phyloP scores from a whole-genome alignment of 352 stramenopile species.

The Phytophthora idaei region DNA sequence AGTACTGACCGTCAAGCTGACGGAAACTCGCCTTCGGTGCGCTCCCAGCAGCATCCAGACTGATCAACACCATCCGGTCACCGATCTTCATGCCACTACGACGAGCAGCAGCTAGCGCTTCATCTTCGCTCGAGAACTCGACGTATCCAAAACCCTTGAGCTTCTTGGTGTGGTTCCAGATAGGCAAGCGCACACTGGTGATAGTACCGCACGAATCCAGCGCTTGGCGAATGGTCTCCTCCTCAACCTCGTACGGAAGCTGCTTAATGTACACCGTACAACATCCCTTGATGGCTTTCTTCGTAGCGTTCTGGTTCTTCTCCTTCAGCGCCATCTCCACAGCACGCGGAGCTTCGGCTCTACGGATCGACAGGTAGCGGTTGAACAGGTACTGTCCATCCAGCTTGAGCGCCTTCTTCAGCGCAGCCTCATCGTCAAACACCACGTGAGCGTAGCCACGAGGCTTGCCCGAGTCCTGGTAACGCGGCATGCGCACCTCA shows the following conservation, averaged over 20 bases:
- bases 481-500: constrained; percentile 93
- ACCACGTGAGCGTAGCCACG: constrained; percentile 94
- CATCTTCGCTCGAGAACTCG: constrained; percentile 84
- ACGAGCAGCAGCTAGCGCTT: constrained; percentile 68
- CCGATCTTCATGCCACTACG: constrained; percentile 88
- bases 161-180: constrained; percentile 94
- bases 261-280: constrained; percentile 95
- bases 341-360: constrained; percentile 72
- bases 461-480: constrained; percentile 91
- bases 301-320: constrained; percentile 64
- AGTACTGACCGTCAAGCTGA: constrained; percentile 83
- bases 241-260: constrained; percentile 92
- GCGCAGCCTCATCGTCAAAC: constrained; percentile 78
- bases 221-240: constrained; percentile 80
- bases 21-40: constrained; percentile 93
- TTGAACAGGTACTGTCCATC: constrained; percentile 90
- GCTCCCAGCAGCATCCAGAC: constrained; percentile 89
- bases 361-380: constrained; percentile 91
- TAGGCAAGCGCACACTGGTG: constrained; percentile 91
- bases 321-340: constrained; percentile 76
- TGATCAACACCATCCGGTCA: constrained; percentile 91
- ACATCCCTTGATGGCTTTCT: constrained; percentile 84
- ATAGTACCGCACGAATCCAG: constrained; percentile 92
- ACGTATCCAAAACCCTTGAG: constrained; percentile 97
- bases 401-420: constrained; percentile 84